Conservation (phyloP, 768 basidiomycete genomes). For the Boletus sp. region DNA sequence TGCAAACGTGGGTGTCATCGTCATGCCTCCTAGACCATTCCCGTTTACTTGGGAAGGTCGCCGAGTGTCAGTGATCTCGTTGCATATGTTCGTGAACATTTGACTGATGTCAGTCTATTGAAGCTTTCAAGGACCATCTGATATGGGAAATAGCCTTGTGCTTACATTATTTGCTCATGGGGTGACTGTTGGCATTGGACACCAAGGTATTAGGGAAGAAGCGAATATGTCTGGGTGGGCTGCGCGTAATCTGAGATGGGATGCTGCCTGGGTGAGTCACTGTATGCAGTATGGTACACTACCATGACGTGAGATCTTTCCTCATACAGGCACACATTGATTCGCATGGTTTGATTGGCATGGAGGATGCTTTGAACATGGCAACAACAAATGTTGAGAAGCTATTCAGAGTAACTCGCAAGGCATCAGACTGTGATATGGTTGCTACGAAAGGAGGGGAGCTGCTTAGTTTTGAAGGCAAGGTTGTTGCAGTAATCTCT, state of each 20-base stretch:
- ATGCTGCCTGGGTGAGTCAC: constrained; percentile 90
- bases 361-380: constrained; percentile 39
- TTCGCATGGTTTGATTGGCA: constrained; percentile 40
- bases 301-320: neutral
- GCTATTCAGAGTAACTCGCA: constrained; percentile 36
- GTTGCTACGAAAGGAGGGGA: constrained; percentile 42
- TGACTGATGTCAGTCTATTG: neutral
- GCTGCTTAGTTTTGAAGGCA: constrained; percentile 44
- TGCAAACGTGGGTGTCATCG: constrained; percentile 68
- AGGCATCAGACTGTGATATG: constrained; percentile 31
- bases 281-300: constrained; percentile 5
- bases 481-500: constrained; percentile 44
- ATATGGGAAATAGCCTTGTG: constrained; percentile 65
- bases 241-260: constrained; percentile 86
- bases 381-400: constrained; percentile 43
- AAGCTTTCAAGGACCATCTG: constrained; percentile 69
- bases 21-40: constrained; percentile 62
- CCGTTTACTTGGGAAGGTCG: constrained; percentile 65
- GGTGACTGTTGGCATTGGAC: constrained; percentile 64
- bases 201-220: constrained; percentile 44
- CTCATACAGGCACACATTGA: constrained; percentile 33
- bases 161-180: constrained; percentile 55
- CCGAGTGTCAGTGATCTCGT: constrained; percentile 48
- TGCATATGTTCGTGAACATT: neutral
- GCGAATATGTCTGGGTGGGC: constrained; percentile 74